Evolutionary conservation across 495 filamentous ascomycete species (phyloP), one percentile per base, ranked within the genome.

Genomic region (Podospora pseudopauciseta): DNA sequence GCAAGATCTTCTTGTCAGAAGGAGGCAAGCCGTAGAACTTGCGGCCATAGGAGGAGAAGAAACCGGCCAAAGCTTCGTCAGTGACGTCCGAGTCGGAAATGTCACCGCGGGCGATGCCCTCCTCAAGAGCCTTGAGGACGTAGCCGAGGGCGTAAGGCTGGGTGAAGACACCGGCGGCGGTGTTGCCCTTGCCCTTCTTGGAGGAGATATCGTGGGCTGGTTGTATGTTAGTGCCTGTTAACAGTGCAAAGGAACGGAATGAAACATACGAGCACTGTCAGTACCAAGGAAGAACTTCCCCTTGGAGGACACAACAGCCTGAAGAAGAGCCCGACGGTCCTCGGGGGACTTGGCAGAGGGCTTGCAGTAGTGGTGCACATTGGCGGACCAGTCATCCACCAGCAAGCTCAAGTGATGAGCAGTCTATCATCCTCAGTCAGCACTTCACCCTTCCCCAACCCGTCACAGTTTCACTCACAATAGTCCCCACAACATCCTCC

Each of bases 81-180:
- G 89, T 93, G n/a, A 96, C 87, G 20, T 89, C 85, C 20, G 87
- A 86, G 18, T 56, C 16, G 60, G 79, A 82, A 18, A 96, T 80
- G 57, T 90, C 79, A n/a, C 88, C 90, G 30, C 86, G 84, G 73
- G 86, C 80, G 23, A 89, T 78, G 9, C 84, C 92, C 72, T 89
- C 85, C 76, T 91, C 90, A 30, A 96, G 83, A 19, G 91, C 90
- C 67, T 86, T 84, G 30, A 96, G 72, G 39, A 94, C 90, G 30
- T 90, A 82, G 65, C 90, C 87, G 16, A 91, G 88, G n/a, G 87
- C 88, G 73, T 88, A 92, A n/a, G 91, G 90, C 77, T 97, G 93
- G 7, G 93, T 97, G 80, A 96, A 97, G 6, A 94, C 90, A 27
- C 94, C 93, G 4, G 91, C 92, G 5, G 92, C 91, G n/a, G 80